Evolutionary conservation across 352 stramenopile species (phyloP).

Genomic region (Phytophthora lateralis): DNA sequence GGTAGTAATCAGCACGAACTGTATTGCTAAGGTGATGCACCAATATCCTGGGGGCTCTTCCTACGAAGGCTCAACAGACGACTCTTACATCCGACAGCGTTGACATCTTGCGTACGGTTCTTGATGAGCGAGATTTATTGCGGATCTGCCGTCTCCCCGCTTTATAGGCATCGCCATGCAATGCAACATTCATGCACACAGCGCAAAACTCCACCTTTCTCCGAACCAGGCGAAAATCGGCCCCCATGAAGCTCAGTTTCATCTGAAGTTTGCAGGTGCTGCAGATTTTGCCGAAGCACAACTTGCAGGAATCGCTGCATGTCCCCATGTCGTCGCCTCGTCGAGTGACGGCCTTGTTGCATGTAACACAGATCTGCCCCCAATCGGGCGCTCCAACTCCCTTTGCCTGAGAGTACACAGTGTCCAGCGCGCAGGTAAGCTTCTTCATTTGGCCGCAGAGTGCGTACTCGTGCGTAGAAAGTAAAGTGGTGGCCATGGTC

Average conservation of each 20-base stretch:
- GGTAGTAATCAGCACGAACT: too few species aligned
- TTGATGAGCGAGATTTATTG: neutral
- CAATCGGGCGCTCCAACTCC: constrained; percentile 1
- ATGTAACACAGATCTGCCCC: constrained; percentile 4
- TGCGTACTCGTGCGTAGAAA: constrained; percentile 12
- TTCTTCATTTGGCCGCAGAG: constrained; percentile 19
- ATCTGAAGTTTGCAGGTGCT: constrained; percentile 18
- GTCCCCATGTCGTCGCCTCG: constrained; percentile 34
- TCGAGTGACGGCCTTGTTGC: constrained; percentile 10
- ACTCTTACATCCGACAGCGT: neutral
- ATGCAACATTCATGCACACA: constrained; percentile 6
- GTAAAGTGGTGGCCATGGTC: constrained; percentile 12
- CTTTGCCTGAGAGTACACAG: neutral
- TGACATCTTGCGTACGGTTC: neutral
- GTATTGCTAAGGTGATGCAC: too few species aligned
- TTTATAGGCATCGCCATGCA: constrained; percentile 1
- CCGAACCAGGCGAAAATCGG: constrained; percentile 14
- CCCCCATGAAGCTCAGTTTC: constrained; percentile 33
- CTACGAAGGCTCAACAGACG: neutral
- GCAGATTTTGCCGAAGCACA: constrained; percentile 16
- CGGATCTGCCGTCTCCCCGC: neutral
- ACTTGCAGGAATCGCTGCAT: constrained; percentile 20
- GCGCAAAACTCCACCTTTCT: constrained; percentile 34
- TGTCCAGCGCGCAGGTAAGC: constrained; percentile 7
- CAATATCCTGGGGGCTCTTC: neutral